These are phyloP conservation scores for Thalassiosira oceanica DNA, from an alignment of 352 stramenopile species.

Conservation along the genomic window DNA sequence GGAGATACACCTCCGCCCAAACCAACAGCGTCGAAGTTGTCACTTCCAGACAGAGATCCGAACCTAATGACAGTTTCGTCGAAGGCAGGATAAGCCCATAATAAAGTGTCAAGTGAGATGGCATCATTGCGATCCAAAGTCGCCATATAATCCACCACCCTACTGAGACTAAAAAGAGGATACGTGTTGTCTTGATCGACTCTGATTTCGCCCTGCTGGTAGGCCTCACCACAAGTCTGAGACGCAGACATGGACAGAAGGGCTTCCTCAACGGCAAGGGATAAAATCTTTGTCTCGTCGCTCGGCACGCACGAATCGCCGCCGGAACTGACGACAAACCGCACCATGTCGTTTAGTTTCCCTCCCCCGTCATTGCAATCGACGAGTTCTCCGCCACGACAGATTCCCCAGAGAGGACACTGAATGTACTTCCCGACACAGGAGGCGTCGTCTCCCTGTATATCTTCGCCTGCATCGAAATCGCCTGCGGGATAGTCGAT, in stretches of 20 bases:
- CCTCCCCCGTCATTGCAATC: slow-evolving; percentile 31
- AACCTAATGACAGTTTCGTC: slow-evolving; percentile 21
- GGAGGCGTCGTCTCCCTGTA: not conserved
- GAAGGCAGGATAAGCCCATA: slow-evolving; percentile 32
- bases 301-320: slow-evolving; percentile 15
- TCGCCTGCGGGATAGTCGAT: slow-evolving; percentile 34
- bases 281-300: slow-evolving; percentile 4
- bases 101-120: slow-evolving; percentile 6
- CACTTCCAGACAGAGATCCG: slow-evolving; percentile 14
- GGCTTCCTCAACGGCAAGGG: slow-evolving; percentile 9
- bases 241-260: slow-evolving; percentile 23
- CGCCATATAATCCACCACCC: slow-evolving; percentile 14
- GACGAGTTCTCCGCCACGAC: slow-evolving; percentile 18
- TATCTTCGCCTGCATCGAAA: slow-evolving; percentile 18
- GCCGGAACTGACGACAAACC: slow-evolving; percentile 23
- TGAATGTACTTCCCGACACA: slow-evolving; percentile 17
- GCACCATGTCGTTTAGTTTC: slow-evolving; percentile 1
- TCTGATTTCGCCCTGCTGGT: slow-evolving; percentile 1
- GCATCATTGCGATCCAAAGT: not conserved
- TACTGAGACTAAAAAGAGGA: slow-evolving; percentile 35
- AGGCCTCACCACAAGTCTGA: slow-evolving; percentile 17
- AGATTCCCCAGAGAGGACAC: slow-evolving; percentile 44
- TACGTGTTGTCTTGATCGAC: slow-evolving; percentile 12
- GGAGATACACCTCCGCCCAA: slow-evolving; percentile 11
- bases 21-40: slow-evolving; percentile 24